Percentiles rank a stretch among this genome's conserved stretches.
Evolutionary conservation across 2,329 filamentous ascomycete species (phyloP).

Genomic region (Periconia sp.): DNA sequence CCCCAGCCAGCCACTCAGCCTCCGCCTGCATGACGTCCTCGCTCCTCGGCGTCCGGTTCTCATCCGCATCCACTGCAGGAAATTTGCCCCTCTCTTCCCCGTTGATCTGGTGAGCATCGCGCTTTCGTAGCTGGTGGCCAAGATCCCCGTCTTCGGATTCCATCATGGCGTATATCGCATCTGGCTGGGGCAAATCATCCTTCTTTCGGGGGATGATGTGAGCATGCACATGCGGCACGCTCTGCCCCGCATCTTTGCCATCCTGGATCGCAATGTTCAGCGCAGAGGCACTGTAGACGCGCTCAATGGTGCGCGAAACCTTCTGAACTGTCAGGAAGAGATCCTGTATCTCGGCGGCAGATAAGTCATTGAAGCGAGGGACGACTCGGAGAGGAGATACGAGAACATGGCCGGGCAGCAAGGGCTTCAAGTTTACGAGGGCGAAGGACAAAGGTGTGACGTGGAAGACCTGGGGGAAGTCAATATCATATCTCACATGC

Average conservation of each 20-base stretch:
- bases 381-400: constrained; percentile 76
- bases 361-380: constrained; percentile 77
- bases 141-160: constrained; percentile 87
- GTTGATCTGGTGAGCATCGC: constrained; percentile 44
- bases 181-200: constrained; percentile 66
- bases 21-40: constrained; percentile 81
- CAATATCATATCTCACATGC: constrained; percentile 5
- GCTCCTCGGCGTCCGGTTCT: constrained; percentile 67
- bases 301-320: constrained; percentile 76
- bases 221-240: constrained; percentile 89
- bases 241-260: constrained; percentile 87
- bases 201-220: constrained; percentile 81
- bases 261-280: constrained; percentile 98
- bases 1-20: constrained; percentile 68
- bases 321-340: constrained; percentile 87
- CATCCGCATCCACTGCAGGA: constrained; percentile 73
- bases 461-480: constrained; percentile 76
- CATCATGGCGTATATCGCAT: constrained; percentile 82
- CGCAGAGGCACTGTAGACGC: constrained; percentile 68
- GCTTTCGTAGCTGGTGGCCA: constrained; percentile 66
- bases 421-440: constrained; percentile 92
- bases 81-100: constrained; percentile 60
- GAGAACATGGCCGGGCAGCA: constrained; percentile 91
- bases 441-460: constrained; percentile 80
- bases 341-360: constrained; percentile 74